Percentiles rank a stretch among this genome's conserved stretches.
Conservation (phyloP, 805 yeast species). For the Metschnikowia shivogae region DNA sequence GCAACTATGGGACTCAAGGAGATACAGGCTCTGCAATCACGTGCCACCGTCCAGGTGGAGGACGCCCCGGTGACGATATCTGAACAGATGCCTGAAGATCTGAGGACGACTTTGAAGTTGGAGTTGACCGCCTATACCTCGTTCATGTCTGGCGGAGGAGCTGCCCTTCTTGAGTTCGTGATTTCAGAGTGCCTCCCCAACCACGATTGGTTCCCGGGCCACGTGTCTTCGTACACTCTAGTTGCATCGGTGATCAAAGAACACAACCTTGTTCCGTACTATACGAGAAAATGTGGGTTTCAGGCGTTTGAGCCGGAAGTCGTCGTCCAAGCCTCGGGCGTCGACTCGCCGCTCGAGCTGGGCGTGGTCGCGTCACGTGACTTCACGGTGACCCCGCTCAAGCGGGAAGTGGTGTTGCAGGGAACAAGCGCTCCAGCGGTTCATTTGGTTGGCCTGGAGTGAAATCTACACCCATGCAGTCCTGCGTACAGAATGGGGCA, state of each 20-base stretch:
- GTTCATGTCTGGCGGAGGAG: conserved; percentile 39
- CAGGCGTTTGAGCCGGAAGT: conserved; percentile 19
- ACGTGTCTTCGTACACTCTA: conserved; percentile 19
- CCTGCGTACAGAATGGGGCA: not conserved
- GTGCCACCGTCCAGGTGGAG: no score
- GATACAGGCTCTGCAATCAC: not conserved
- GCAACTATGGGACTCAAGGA: conserved; percentile 25
- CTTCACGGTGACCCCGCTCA: conserved; percentile 40
- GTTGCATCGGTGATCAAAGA: conserved; percentile 45
- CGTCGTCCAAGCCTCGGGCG: conserved; percentile 8
- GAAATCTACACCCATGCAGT: not conserved
- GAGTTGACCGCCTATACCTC: conserved; percentile 55
- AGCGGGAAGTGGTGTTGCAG: conserved; percentile 17
- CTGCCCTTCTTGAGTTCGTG: conserved; percentile 24
- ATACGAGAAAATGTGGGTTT: conserved; percentile 39
- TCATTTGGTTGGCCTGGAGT: no score
- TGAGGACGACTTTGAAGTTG: not conserved
- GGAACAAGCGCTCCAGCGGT: no score
- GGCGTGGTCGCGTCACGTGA: conserved; percentile 35
- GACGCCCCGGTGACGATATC: not conserved
- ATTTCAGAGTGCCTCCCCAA: conserved; percentile 15
- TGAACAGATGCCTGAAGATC: conserved; percentile 1
- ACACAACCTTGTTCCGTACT: conserved; percentile 47
- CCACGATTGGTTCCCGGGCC: conserved; percentile 7
- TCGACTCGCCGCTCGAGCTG: conserved; percentile 29